Conservation (phyloP, 345 rosid genomes). For the Clarkia xantiana region DNA sequence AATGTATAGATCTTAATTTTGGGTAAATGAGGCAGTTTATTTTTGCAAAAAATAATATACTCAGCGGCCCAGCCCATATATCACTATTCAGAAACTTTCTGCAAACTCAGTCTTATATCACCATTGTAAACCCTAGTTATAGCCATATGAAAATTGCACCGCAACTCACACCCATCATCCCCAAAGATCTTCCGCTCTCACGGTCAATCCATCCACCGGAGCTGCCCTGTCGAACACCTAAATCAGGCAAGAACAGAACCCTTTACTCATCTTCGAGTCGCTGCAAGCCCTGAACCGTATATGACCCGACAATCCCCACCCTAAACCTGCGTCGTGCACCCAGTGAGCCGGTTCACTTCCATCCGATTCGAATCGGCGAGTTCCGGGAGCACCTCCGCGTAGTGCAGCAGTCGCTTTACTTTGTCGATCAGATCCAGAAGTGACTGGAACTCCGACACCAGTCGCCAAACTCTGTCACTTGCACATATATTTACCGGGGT, state of each 20-base stretch:
- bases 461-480: conserved; percentile 24
- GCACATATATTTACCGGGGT: not conserved
- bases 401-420: conserved; percentile 62
- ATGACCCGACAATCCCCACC: conserved; percentile 14
- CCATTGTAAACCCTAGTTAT: too few species aligned
- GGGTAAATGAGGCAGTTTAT: too few species aligned
- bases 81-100: too few species aligned
- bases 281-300: conserved; percentile 69
- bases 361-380: conserved; percentile 52
- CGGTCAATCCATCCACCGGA: conserved; percentile 56
- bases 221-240: conserved; percentile 66
- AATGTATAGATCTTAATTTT: too few species aligned
- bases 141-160: too few species aligned
- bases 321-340: conserved; percentile 93
- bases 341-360: conserved; percentile 43
- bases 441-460: conserved; percentile 46
- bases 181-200: conserved; percentile 53
- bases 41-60: too few species aligned
- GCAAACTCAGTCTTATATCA: too few species aligned
- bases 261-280: conserved; percentile 80
- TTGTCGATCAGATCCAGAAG: conserved; percentile 60
- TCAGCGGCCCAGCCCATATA: too few species aligned
- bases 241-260: conserved; percentile 60
- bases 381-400: conserved; percentile 45
- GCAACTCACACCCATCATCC: too few species aligned